A percentile compares a stretch with the other conserved stretches of the same genome.
These are phyloP conservation scores for Ceratocystis papillata DNA, from an alignment of 2,329 filamentous ascomycete species.

Conservation along the genomic window DNA sequence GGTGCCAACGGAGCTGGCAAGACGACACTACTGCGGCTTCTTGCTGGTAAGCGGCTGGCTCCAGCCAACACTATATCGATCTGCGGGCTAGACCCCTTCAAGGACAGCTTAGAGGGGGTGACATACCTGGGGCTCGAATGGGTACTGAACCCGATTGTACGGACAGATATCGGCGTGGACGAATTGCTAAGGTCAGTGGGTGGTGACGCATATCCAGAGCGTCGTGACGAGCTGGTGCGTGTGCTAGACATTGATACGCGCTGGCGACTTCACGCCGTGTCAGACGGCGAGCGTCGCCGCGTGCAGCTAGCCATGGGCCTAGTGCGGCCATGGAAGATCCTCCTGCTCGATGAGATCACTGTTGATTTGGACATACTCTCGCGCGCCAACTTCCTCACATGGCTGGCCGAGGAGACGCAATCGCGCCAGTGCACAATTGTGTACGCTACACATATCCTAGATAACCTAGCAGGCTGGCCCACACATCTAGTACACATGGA, in stretches of 20 bases:
- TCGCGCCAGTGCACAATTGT: conserved; percentile 76
- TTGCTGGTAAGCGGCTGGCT: conserved; percentile 88
- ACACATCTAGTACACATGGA: conserved; percentile 95
- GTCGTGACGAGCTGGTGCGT: conserved; percentile 72
- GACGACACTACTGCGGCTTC: conserved; percentile 86
- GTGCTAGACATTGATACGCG: conserved; percentile 85
- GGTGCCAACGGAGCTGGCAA: conserved; percentile 97
- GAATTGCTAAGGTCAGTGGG: conserved; percentile 79
- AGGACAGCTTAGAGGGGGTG: conserved; percentile 77
- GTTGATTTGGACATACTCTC: conserved; percentile 87
- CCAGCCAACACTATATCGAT: conserved; percentile 65
- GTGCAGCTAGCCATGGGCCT: conserved; percentile 96
- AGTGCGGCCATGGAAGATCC: conserved; percentile 77
- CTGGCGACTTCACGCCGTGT: conserved; percentile 95
- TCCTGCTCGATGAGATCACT: conserved; percentile 92
- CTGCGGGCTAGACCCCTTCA: conserved; percentile 82
- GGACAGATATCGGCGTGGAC: conserved; percentile 82
- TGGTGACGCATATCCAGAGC: conserved; percentile 67
- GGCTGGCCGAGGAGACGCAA: conserved; percentile 80
- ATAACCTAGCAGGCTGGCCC: conserved; percentile 90
- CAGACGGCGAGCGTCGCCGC: conserved; percentile 78
- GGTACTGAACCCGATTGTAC: conserved; percentile 94
- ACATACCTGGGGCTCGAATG: conserved; percentile 96
- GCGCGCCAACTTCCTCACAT: conserved; percentile 72
- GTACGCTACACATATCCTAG: conserved; percentile 93